A percentile compares a stretch with the other conserved stretches of the same genome.
Evolutionary conservation across 1,139 yeast genomes (phyloP).

Genomic region (Zygotorulaspora mrakii): DNA sequence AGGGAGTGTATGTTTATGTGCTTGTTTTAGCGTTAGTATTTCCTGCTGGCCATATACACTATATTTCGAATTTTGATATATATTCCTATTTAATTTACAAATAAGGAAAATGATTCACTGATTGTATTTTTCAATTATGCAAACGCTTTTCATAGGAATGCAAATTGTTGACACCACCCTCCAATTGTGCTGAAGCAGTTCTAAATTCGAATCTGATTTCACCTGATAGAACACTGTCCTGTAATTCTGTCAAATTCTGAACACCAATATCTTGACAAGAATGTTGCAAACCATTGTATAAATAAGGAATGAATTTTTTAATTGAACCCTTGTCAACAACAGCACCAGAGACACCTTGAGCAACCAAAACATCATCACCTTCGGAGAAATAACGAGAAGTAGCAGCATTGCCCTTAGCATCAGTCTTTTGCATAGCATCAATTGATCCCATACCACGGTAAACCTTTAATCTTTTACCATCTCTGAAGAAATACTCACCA

Average conservation of each 20-base stretch:
- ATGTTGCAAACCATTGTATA: slow-evolving; percentile 94
- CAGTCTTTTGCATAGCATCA: slow-evolving; percentile 97
- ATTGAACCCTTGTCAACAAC: slow-evolving; percentile 97
- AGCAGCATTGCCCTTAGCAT: slow-evolving; percentile 87
- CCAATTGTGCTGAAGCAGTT: slow-evolving; percentile 97
- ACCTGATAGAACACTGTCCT: slow-evolving; percentile 61
- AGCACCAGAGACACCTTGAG: slow-evolving; percentile 98
- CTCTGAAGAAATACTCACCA: slow-evolving; percentile 96
- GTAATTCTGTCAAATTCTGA: slow-evolving; percentile 58
- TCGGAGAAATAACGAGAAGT: slow-evolving; percentile 98
- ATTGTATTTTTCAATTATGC: slow-evolving; percentile 64
- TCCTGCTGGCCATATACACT: too few species aligned
- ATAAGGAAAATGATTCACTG: too few species aligned
- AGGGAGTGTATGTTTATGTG: too few species aligned
- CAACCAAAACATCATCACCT: slow-evolving; percentile 90
- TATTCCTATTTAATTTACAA: not conserved
- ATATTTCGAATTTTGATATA: too few species aligned
- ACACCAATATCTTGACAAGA: slow-evolving; percentile 98
- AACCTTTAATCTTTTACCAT: slow-evolving; percentile 93
- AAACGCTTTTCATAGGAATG: slow-evolving; percentile 97
- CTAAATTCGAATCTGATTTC: slow-evolving; percentile 91
- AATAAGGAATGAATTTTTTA: slow-evolving; percentile 88
- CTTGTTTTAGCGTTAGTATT: too few species aligned
- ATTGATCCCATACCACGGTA: slow-evolving; percentile 99
- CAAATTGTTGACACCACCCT: slow-evolving; percentile 97